Conservation (phyloP, 805 yeast species). For the Suhomyces xylopsoci region DNA sequence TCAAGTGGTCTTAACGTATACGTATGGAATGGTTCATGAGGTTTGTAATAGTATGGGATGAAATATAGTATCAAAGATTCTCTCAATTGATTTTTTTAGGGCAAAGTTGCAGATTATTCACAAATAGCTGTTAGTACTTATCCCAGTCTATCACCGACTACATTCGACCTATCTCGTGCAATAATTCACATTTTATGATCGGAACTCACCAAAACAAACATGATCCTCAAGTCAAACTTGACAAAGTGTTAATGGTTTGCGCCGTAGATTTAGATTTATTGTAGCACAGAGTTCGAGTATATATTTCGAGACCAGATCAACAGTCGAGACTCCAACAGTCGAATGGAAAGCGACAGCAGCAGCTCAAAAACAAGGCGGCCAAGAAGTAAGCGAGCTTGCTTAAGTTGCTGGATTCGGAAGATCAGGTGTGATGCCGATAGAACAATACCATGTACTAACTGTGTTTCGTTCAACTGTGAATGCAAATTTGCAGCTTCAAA, state of each 20-base stretch:
- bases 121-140: neutral
- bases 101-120: neutral
- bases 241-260: neutral
- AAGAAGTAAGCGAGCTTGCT: neutral
- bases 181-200: neutral
- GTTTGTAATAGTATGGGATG: neutral
- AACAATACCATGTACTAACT: conserved; percentile 6
- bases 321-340: neutral
- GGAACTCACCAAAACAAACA: neutral
- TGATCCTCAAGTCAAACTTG: too few species aligned
- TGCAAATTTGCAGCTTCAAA: conserved; percentile 10
- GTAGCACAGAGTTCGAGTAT: neutral
- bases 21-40: neutral
- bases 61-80: neutral
- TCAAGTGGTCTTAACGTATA: neutral
- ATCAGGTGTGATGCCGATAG: conserved; percentile 1
- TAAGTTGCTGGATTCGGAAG: neutral
- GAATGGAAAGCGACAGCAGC: too few species aligned
- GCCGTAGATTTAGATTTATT: neutral
- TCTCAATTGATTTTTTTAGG: too few species aligned
- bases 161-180: neutral
- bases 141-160: neutral
- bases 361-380: neutral
- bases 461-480: conserved; percentile 7
- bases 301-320: neutral